Percentiles rank a stretch among this genome's conserved stretches.
phyloP scores from a whole-genome alignment of 2,329 filamentous ascomycete genomes.

The Ophiostoma quercus region DNA sequence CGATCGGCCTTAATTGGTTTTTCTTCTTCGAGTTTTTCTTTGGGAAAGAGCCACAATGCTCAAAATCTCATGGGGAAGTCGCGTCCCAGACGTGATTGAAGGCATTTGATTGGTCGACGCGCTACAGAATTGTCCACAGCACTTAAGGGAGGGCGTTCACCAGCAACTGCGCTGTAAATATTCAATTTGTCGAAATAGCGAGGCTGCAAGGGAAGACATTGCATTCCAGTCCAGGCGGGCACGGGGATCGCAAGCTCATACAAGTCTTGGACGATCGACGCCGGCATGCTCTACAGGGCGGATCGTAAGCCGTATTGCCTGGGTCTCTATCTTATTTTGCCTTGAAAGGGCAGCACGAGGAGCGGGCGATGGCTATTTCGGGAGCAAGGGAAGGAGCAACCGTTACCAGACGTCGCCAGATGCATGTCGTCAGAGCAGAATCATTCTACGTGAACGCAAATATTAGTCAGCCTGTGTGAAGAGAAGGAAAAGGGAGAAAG shows the following conservation, averaged over 20 bases:
- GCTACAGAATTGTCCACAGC: conserved; percentile 6
- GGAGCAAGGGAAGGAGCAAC: background rate
- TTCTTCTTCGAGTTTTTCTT: background rate
- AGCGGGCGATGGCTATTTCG: conserved; percentile 3
- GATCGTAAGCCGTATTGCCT: background rate
- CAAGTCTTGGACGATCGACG: background rate
- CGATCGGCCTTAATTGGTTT: background rate
- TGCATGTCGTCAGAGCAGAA: background rate
- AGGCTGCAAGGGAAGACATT: conserved; percentile 8
- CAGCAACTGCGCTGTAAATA: background rate
- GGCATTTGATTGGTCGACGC: conserved; percentile 7
- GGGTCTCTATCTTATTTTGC: background rate
- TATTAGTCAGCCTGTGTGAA: background rate
- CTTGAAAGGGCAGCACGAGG: background rate
- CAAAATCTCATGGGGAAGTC: conserved; percentile 2
- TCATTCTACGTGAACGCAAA: background rate
- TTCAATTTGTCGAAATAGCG: background rate
- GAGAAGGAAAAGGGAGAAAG: background rate
- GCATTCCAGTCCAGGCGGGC: background rate
- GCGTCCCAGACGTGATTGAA: background rate
- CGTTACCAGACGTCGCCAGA: too few relatives aligned
- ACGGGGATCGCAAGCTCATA: background rate
- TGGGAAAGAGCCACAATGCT: background rate
- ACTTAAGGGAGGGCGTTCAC: background rate
- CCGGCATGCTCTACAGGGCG: background rate